Base-by-base conservation (phyloP, 106 monocot species). In the Acorus gramineus region DNA sequence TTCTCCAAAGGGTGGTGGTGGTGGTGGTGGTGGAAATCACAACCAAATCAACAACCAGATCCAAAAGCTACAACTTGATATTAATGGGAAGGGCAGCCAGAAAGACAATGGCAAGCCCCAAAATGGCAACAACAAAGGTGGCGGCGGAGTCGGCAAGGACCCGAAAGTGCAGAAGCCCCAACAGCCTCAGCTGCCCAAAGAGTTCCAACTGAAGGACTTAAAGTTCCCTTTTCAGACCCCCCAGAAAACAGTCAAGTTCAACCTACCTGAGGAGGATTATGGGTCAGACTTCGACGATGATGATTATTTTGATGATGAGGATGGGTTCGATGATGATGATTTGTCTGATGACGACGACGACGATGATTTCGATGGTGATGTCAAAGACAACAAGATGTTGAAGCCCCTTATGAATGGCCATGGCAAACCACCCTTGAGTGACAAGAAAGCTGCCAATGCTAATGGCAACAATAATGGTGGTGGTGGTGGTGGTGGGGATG, bases 201-300 rank as follows among this genome's bases (percentile, higher is more conserved):
- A 71, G 56, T 57, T 91, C 42, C 84, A 83, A 52, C 46, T 81
- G 44, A 84, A 86, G 61, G 85, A 80, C 53, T 46, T 79, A 63
- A 77, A 85, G 69, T 14, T 89, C 3, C 81, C 81, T 4, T 75
- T 75, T 59, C 57, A 69, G 11, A 83, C 83, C 50, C 70, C 79
- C 45, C 78, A 69, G 42, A 87, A 84, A 63, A 67, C 77, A 3
- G 92, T 84, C 56, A 81, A 82, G 74, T 84, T 84, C 55, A 59
- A 49, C 8, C 47, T 77, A 1, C 79, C 74, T 3, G 83, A 74
- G 11, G 81, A 66, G 1, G 81, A 92, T 0, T 75, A 79, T 0
- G 72, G 72, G 3, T 69, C 75, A 28, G 76, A 79, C 28, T 68
- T 44, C 45, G 78, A 78, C 52, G 77, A 79, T 46, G 72, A 64